A percentile compares a stretch with the other conserved stretches of the same genome.
These are phyloP conservation scores for Colletotrichum falcatum DNA, from an alignment of 2,329 filamentous ascomycete species.

Conservation along the genomic window DNA sequence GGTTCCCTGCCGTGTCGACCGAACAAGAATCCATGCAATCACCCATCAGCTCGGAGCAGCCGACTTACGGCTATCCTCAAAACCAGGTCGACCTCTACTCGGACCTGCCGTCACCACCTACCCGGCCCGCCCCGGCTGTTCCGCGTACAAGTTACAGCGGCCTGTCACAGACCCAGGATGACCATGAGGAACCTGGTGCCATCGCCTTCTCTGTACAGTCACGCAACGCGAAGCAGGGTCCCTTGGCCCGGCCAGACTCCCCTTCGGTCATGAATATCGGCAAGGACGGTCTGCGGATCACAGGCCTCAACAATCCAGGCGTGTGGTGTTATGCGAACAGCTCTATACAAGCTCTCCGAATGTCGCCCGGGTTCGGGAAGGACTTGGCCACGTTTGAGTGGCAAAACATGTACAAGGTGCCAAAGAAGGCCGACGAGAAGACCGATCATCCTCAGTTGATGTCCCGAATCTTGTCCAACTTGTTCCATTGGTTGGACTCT, in stretches of 20 bases:
- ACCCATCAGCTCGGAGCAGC: conserved; percentile 43
- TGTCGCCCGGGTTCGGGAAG: conserved; percentile 76
- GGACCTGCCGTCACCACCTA: conserved; percentile 68
- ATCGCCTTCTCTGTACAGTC: conserved; percentile 23
- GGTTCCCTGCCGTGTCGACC: conserved; percentile 79
- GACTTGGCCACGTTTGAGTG: conserved; percentile 70
- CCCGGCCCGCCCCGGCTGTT: conserved; percentile 75
- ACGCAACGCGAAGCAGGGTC: conserved; percentile 34
- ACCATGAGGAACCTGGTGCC: conserved; percentile 28
- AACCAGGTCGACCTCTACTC: conserved; percentile 54
- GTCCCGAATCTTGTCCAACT: conserved; percentile 68
- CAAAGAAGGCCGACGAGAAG: conserved; percentile 71
- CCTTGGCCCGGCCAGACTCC: conserved; percentile 33
- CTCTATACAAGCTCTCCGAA: conserved; percentile 85
- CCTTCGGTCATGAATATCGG: conserved; percentile 12
- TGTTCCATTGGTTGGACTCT: conserved; percentile 68
- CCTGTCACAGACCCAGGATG: conserved; percentile 54
- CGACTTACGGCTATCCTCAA: conserved; percentile 33
- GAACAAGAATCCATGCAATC: conserved; percentile 71
- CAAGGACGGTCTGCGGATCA: conserved; percentile 60
- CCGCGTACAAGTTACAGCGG: conserved; percentile 84
- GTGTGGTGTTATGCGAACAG: conserved; percentile 94
- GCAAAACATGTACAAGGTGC: conserved; percentile 74
- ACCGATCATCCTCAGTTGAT: conserved; percentile 68
- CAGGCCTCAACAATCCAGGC: conserved; percentile 83